phyloP scores from a whole-genome alignment of 768 basidiomycete species.

The Lepiota venenata region DNA sequence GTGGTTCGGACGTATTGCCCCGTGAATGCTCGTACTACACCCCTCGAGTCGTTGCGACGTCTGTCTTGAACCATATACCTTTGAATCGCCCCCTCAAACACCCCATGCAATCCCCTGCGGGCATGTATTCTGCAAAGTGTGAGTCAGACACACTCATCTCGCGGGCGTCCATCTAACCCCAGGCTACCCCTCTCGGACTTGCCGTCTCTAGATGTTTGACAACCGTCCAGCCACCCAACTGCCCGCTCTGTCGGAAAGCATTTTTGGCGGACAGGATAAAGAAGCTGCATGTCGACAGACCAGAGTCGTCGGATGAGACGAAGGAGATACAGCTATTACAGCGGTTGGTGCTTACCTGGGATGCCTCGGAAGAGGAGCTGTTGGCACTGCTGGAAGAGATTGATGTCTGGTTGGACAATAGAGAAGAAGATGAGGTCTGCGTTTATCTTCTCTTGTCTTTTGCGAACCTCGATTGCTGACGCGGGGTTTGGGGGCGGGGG shows the following conservation, averaged over 20 bases:
- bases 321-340: constrained; percentile 35
- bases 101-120: constrained; percentile 77
- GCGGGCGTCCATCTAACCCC: background rate
- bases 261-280: constrained; percentile 57
- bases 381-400: constrained; percentile 42
- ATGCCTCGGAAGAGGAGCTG: constrained; percentile 32
- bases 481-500: too few relatives aligned
- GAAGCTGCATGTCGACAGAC: constrained; percentile 62
- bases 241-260: constrained; percentile 64
- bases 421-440: constrained; percentile 37
- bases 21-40: constrained; percentile 55
- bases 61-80: constrained; percentile 63
- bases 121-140: constrained; percentile 72
- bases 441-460: constrained; percentile 25
- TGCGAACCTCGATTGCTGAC: constrained; percentile 2
- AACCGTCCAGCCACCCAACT: constrained; percentile 45
- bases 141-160: constrained; percentile 23
- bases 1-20: background rate
- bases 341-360: constrained; percentile 35
- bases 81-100: constrained; percentile 43
- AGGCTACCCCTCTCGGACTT: background rate
- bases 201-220: constrained; percentile 47
- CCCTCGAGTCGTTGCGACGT: constrained; percentile 74
- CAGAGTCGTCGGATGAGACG: constrained; percentile 31
- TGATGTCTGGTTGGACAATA: constrained; percentile 46